Evolutionary conservation across 192 early-diverging fungal genomes (phyloP).

Genomic region (Coemansia sp.): DNA sequence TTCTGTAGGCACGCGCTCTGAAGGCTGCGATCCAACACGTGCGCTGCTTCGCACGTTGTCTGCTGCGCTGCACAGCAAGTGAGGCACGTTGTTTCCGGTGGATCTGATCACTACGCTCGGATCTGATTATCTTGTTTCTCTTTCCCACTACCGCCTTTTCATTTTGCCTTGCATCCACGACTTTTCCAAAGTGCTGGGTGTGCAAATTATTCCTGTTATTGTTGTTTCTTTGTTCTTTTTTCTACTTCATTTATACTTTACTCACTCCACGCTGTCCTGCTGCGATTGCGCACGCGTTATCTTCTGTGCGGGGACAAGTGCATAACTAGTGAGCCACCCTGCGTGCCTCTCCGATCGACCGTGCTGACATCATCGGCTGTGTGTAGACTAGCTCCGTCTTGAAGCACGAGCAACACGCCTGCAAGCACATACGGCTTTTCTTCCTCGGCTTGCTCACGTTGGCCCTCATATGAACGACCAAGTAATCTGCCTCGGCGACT

Average conservation of each 20-base stretch:
- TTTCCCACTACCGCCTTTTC: constrained; percentile 2
- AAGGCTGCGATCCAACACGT: constrained; percentile 11
- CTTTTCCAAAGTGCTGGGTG: too few species aligned
- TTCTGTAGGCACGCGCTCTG: too few species aligned
- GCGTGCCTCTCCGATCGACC: too few species aligned
- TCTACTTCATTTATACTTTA: too few species aligned
- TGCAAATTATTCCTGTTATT: not conserved
- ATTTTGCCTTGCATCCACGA: not conserved
- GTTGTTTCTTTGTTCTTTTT: not conserved
- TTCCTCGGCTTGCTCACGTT: not conserved
- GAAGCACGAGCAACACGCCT: too few species aligned
- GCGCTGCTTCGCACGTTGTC: constrained; percentile 33
- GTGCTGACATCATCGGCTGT: too few species aligned
- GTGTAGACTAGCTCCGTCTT: too few species aligned
- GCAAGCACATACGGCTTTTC: constrained; percentile 4
- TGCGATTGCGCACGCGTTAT: too few species aligned
- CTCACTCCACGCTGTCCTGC: too few species aligned
- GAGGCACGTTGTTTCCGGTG: not conserved
- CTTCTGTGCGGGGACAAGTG: too few species aligned
- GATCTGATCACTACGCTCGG: not conserved
- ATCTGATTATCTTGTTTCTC: not conserved
- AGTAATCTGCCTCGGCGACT: constrained; percentile 36
- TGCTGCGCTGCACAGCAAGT: constrained; percentile 1
- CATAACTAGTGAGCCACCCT: too few species aligned
- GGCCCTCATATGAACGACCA: not conserved